A percentile compares a stretch with the other conserved stretches of the same genome.
Conservation (phyloP, 1,284 basidiomycete species). For the Exobasidium rhododendri region DNA sequence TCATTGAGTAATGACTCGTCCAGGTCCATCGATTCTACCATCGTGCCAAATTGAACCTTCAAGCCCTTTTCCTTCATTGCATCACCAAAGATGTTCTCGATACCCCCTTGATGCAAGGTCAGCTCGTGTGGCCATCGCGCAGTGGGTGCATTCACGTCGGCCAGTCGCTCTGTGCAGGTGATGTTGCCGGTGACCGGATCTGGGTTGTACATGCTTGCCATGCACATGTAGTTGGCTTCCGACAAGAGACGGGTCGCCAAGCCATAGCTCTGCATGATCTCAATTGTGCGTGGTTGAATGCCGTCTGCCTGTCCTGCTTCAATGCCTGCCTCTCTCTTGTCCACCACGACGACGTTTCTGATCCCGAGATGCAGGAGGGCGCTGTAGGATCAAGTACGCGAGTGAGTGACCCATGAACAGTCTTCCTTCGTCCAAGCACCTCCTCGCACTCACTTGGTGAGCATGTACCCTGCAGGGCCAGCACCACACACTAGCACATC, state of each 20-base stretch:
- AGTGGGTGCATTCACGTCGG: conserved; percentile 24
- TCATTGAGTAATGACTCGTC: too few relatives aligned
- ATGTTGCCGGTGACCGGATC: conserved; percentile 20
- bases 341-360: too few relatives aligned
- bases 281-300: conserved; percentile 24
- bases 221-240: conserved; percentile 28
- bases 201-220: conserved; percentile 26
- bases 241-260: conserved; percentile 22
- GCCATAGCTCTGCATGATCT: conserved; percentile 25
- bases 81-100: conserved; percentile 23
- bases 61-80: conserved; percentile 25
- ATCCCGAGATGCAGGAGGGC: too few relatives aligned
- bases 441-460: too few relatives aligned
- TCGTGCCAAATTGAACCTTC: too few relatives aligned
- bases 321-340: too few relatives aligned
- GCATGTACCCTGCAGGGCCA: too few relatives aligned
- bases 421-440: too few relatives aligned
- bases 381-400: too few relatives aligned
- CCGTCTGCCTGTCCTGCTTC: conserved; percentile 30
- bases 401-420: too few relatives aligned
- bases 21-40: too few relatives aligned
- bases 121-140: conserved; percentile 29
- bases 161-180: conserved; percentile 20
- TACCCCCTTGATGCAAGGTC: conserved; percentile 25
- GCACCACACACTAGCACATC: too few relatives aligned